phyloP scores from a whole-genome alignment of 331 rosid genomes.

The Erythrophleum ivorense region DNA sequence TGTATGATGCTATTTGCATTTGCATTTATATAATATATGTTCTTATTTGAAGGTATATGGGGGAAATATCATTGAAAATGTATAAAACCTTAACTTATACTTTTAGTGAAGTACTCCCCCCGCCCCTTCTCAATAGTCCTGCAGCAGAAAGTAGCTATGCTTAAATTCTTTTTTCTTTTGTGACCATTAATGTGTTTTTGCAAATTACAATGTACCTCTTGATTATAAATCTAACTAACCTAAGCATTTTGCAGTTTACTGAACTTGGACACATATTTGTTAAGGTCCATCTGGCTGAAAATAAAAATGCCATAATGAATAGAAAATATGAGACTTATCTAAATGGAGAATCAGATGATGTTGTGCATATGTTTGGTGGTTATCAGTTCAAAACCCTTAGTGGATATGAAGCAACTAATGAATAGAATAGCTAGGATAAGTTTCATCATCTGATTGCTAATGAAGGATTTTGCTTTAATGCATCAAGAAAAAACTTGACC shows the following conservation, averaged over 20 bases:
- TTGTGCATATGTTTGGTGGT: conserved; percentile 49
- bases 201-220: conserved; percentile 2
- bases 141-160: too few species aligned
- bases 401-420: conserved; percentile 91
- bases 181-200: background rate
- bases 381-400: conserved; percentile 75
- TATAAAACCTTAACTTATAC: background rate
- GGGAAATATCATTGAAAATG: conserved; percentile 3
- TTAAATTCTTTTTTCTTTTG: too few species aligned
- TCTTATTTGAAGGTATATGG: conserved; percentile 14
- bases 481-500: conserved; percentile 46
- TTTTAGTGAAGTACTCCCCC: too few species aligned
- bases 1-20: conserved; percentile 19
- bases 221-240: conserved; percentile 34
- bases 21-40: background rate
- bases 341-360: conserved; percentile 68
- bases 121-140: too few species aligned
- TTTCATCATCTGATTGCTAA: conserved; percentile 39
- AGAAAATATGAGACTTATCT: conserved; percentile 52
- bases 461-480: conserved; percentile 61
- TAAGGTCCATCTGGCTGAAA: conserved; percentile 79
- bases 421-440: conserved; percentile 77
- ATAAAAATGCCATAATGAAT: conserved; percentile 49
- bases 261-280: conserved; percentile 95
- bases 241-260: conserved; percentile 73